A percentile compares a stretch with the other conserved stretches of the same genome.
These are phyloP conservation scores for Colletotrichum neosansevieriae DNA, from an alignment of 2,329 filamentous ascomycete species.

Conservation along the genomic window DNA sequence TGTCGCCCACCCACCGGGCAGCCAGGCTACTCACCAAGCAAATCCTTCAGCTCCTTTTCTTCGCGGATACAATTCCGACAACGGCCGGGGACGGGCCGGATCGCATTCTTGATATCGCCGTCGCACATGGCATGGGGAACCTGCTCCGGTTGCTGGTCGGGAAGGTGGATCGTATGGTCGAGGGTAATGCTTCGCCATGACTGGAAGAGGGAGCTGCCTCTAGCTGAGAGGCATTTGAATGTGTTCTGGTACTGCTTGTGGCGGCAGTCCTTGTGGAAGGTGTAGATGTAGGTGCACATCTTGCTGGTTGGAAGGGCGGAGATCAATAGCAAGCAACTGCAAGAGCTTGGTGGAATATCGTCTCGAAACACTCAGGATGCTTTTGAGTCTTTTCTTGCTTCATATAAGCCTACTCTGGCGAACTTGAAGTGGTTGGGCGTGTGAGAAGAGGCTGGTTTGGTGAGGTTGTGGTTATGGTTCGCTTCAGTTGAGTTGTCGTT, in stretches of 20 bases:
- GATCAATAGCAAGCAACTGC: too few species aligned
- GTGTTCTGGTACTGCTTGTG: conserved; percentile 52
- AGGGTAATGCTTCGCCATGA: conserved; percentile 30
- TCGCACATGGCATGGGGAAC: conserved; percentile 31
- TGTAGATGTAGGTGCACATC: conserved; percentile 52
- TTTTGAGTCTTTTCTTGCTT: too few species aligned
- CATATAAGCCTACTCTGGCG: too few species aligned
- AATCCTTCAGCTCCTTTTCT: conserved; percentile 16
- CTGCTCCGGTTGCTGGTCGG: conserved; percentile 40
- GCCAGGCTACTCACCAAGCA: conserved; percentile 14
- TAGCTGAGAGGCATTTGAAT: conserved; percentile 46
- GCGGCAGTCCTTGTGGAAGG: conserved; percentile 44
- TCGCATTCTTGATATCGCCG: conserved; percentile 42
- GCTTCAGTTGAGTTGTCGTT: too few species aligned
- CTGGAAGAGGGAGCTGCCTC: conserved; percentile 36
- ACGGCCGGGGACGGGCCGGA: conserved; percentile 41
- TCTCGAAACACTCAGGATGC: too few species aligned
- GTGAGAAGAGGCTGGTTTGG: too few species aligned
- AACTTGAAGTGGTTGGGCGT: too few species aligned
- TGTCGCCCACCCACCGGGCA: background rate
- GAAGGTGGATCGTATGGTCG: conserved; percentile 39
- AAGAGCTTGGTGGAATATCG: too few species aligned
- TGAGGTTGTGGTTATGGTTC: too few species aligned
- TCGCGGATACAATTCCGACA: conserved; percentile 43
- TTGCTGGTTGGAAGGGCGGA: background rate